Evolutionary conservation across 345 rosid species (phyloP), one percentile per base, ranked within the genome.

Genomic region (Euphorbia peplus): DNA sequence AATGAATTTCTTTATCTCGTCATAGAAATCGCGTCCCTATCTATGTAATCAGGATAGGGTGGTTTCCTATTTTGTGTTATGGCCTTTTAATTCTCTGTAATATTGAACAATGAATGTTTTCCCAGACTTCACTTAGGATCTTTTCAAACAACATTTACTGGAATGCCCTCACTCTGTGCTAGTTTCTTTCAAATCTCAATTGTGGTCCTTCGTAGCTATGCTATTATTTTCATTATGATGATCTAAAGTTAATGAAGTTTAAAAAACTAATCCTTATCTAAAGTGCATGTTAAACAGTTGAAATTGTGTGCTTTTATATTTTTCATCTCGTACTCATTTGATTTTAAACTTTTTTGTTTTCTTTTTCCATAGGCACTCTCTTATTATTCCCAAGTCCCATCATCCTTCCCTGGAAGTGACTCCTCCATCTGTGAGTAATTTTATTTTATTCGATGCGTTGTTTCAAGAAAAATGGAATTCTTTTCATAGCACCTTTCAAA

Each of bases 321-420:
- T 25, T 66, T 53, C 37, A 62, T 32, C 12, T 22, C 53, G 26
- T 47, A 16, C 55, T 77, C 14, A 29, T 68, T 67, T 32, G 30
- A 25, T 69, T 19, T 65, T 4, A 52, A n/a, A 16, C 46, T 71
- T 48, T 58, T 64, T 75, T 37, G 60, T 72, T 77, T 35, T n/a
- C 1, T 28, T 0, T 16, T 30, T 58, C 30, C n/a, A 2, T 42
- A 93, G 98, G 92, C 98, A 93, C 85, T 91, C 96, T 32, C 96
- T 93, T 78, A 84, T 93, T 64, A 84, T 91, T 59, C 97, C 98
- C 3, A 93, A 91, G 72, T 83, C 87, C 51, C 98, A 91, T 80
- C 91, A 79, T 79, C 77, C 91, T 55, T 86, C 89, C 37, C 75
- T 93, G 81, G 91, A 88, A 76, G 80, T 76, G 44, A 93, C 98